These are phyloP conservation scores for Ceratocystis variospora DNA, from an alignment of 2,329 filamentous ascomycete genomes.

Conservation along the genomic window DNA sequence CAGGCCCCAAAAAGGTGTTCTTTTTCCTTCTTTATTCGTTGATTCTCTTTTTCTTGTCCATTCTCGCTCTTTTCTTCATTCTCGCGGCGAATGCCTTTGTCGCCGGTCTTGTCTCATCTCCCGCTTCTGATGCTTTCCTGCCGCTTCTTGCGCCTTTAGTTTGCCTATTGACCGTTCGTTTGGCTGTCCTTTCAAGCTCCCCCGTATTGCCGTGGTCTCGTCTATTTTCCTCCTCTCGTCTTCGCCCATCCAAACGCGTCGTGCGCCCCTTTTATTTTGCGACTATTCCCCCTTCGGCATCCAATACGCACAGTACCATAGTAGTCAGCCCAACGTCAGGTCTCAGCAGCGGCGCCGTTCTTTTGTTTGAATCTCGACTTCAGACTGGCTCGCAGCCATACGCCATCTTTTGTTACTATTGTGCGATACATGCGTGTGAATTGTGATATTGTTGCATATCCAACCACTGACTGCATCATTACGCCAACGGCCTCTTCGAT, in stretches of 20 bases:
- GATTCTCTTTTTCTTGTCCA: not conserved
- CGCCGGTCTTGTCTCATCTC: not conserved
- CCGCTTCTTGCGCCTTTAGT: not conserved
- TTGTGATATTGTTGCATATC: no score
- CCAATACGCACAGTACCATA: not conserved
- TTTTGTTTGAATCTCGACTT: not conserved
- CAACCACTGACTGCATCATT: no score
- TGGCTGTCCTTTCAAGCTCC: no score
- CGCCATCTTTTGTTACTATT: no score
- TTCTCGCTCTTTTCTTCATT: not conserved
- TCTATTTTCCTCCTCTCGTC: not conserved
- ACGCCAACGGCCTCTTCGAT: no score
- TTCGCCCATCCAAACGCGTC: constrained; percentile 2
- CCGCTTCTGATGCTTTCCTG: not conserved
- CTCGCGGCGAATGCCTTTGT: not conserved
- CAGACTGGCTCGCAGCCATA: no score
- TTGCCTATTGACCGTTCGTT: not conserved
- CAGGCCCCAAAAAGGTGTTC: not conserved
- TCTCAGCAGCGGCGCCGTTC: constrained; percentile 1
- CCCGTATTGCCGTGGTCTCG: no score
- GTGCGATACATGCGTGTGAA: no score
- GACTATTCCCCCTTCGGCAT: constrained; percentile 9
- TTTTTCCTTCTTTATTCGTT: not conserved
- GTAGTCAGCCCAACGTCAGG: no score
- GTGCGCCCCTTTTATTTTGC: constrained; percentile 12